phyloP scores from a whole-genome alignment of 2,329 filamentous ascomycete species.

The Fusarium sp. region DNA sequence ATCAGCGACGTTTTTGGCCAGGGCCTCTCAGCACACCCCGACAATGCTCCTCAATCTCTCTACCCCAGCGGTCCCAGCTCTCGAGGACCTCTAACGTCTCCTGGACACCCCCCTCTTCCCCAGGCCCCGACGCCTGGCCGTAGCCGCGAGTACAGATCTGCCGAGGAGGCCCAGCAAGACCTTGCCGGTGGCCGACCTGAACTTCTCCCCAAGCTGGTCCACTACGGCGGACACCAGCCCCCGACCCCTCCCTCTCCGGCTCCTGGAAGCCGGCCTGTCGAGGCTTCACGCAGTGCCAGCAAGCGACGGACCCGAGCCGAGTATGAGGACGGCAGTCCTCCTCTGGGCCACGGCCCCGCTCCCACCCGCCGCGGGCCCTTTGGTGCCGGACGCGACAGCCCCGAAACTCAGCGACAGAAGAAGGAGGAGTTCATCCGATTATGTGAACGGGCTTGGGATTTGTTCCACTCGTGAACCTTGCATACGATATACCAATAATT shows the following conservation, averaged over 20 bases:
- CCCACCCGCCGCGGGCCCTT: slow-evolving; percentile 75
- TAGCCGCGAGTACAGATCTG: slow-evolving; percentile 89
- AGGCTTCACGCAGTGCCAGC: slow-evolving; percentile 67
- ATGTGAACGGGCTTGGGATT: slow-evolving; percentile 92
- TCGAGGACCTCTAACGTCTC: slow-evolving; percentile 79
- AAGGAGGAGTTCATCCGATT: slow-evolving; percentile 91
- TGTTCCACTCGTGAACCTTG: slow-evolving; percentile 84
- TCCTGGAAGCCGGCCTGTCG: slow-evolving; percentile 59
- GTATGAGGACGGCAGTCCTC: slow-evolving; percentile 94
- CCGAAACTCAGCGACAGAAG: slow-evolving; percentile 85
- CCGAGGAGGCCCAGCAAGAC: slow-evolving; percentile 93
- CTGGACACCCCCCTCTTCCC: slow-evolving; percentile 72
- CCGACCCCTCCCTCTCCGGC: slow-evolving; percentile 89
- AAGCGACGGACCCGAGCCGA: slow-evolving; percentile 86
- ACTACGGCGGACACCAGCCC: slow-evolving; percentile 94
- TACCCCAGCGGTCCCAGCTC: slow-evolving; percentile 71
- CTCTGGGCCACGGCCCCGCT: slow-evolving; percentile 79
- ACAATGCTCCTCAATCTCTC: slow-evolving; percentile 61
- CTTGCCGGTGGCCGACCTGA: slow-evolving; percentile 93
- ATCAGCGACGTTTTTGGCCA: slow-evolving; percentile 96
- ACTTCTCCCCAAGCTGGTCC: slow-evolving; percentile 89
- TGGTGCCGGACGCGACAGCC: slow-evolving; percentile 83
- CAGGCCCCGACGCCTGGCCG: slow-evolving; percentile 68
- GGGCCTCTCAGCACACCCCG: slow-evolving; percentile 71
- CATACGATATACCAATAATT: slow-evolving; percentile 25